These are phyloP conservation scores for Circinella umbellata DNA, from an alignment of 371 early-diverging fungal genomes.

Conservation along the genomic window DNA sequence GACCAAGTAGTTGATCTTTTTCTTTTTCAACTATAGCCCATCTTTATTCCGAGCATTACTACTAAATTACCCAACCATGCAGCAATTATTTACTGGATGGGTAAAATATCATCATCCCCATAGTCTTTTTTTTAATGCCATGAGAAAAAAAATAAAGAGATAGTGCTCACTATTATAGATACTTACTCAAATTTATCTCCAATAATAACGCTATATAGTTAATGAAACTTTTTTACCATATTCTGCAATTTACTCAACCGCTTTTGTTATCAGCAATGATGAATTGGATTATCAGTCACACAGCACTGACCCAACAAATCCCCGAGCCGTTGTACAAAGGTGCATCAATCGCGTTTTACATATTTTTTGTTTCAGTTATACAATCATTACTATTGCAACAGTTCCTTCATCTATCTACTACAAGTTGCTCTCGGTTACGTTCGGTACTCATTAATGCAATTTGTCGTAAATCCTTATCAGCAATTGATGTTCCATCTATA, in stretches of 20 bases:
- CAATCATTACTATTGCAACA: slow-evolving; percentile 57
- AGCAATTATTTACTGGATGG: slow-evolving; percentile 70
- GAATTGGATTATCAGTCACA: slow-evolving; percentile 3
- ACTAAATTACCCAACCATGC: slow-evolving; percentile 59
- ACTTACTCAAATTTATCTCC: no score
- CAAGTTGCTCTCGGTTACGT: slow-evolving; percentile 80
- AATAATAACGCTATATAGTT: slow-evolving; percentile 33
- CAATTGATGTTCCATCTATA: slow-evolving; percentile 24
- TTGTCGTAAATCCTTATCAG: slow-evolving; percentile 83
- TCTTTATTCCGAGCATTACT: slow-evolving; percentile 72
- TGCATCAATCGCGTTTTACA: slow-evolving; percentile 3
- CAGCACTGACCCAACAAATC: not conserved
- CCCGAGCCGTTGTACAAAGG: slow-evolving; percentile 10
- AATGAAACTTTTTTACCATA: slow-evolving; percentile 82
- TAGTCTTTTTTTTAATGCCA: no score
- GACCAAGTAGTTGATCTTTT: slow-evolving; percentile 47
- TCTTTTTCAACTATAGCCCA: slow-evolving; percentile 45
- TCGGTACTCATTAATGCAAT: slow-evolving; percentile 76
- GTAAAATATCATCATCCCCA: slow-evolving; percentile 24
- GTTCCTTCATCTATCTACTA: slow-evolving; percentile 17
- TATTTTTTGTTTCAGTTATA: not conserved
- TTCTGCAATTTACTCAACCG: slow-evolving; percentile 62
- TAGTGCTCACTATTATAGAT: no score
- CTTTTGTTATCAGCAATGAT: not conserved
- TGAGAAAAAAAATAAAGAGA: not conserved